phyloP scores from a whole-genome alignment of 1,284 basidiomycete genomes.

The Moesziomyces parantarcticus region DNA sequence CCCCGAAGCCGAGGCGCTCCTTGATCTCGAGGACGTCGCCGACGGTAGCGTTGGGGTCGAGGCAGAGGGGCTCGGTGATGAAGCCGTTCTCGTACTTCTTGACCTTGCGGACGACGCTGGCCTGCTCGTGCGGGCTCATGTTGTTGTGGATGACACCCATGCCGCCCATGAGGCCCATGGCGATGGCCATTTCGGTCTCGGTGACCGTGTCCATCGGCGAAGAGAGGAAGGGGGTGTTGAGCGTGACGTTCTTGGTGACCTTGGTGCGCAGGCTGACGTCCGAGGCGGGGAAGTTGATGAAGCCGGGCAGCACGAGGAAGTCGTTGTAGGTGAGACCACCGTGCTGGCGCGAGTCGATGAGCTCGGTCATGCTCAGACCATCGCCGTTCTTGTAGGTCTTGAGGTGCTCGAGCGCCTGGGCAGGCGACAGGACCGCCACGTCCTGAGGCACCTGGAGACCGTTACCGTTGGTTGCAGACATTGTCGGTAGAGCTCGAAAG shows the following conservation, averaged over 20 bases:
- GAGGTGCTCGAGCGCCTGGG: conserved; percentile 59
- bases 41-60: conserved; percentile 82
- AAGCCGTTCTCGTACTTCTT: conserved; percentile 97
- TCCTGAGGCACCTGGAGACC: conserved; percentile 38
- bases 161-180: conserved; percentile 76
- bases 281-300: conserved; percentile 89
- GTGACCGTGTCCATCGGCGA: conserved; percentile 99
- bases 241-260: conserved; percentile 88
- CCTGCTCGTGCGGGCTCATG: conserved; percentile 86
- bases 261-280: conserved; percentile 85
- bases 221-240: conserved; percentile 97
- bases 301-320: conserved; percentile 77
- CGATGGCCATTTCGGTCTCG: conserved; percentile 94
- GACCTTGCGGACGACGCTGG: conserved; percentile 94
- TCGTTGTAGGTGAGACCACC: conserved; percentile 92
- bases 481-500: background rate
- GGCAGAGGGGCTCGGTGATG: conserved; percentile 86
- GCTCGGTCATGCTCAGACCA: conserved; percentile 85
- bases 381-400: conserved; percentile 78
- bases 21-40: conserved; percentile 95
- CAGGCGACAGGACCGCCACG: conserved; percentile 49
- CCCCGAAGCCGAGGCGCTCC: conserved; percentile 89
- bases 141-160: conserved; percentile 99
- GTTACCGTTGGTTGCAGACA: conserved; percentile 19
- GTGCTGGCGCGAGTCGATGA: conserved; percentile 88